A percentile compares a stretch with the other conserved stretches of the same genome.
phyloP scores from a whole-genome alignment of 345 rosid genomes.

The Pistacia atlantica region DNA sequence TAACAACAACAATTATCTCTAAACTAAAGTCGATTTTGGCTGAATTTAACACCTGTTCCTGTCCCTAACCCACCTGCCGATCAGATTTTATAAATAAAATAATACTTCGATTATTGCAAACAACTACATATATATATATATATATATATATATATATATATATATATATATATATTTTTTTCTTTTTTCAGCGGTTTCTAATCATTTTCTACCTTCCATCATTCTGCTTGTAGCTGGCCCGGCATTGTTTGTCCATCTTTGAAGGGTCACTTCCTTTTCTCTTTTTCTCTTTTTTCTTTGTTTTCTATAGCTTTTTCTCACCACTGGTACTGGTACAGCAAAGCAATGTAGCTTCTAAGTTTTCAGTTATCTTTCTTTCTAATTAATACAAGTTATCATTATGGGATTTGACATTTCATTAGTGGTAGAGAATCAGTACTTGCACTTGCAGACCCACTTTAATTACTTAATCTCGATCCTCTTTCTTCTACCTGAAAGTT shows the following conservation, averaged over 20 bases:
- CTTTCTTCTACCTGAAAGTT: constrained; percentile 42
- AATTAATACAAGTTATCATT: constrained; percentile 21
- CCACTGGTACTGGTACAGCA: constrained; percentile 46
- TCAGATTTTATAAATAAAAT: constrained; percentile 3
- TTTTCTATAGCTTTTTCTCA: constrained; percentile 41
- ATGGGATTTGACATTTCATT: constrained; percentile 3
- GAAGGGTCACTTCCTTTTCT: constrained; percentile 31
- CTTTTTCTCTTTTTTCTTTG: constrained; percentile 19
- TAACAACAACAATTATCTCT: constrained; percentile 14
- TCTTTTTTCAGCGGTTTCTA: constrained; percentile 17
- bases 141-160: background rate
- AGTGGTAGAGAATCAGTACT: background rate
- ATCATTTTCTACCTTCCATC: constrained; percentile 47
- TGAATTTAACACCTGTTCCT: constrained; percentile 67
- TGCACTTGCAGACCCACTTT: constrained; percentile 3
- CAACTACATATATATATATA: background rate
- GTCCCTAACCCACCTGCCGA: constrained; percentile 30
- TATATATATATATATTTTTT: background rate
- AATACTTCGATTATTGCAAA: constrained; percentile 10
- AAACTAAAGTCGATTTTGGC: constrained; percentile 16
- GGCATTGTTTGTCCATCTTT: constrained; percentile 31
- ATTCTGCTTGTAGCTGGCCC: constrained; percentile 48
- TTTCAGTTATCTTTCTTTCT: constrained; percentile 25
- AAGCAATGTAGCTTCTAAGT: constrained; percentile 34
- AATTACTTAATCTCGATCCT: background rate